Percentiles rank a stretch among this genome's conserved stretches.
Conservation (phyloP, 2,329 filamentous ascomycete genomes). For the Beauveria scarabaeidicola region DNA sequence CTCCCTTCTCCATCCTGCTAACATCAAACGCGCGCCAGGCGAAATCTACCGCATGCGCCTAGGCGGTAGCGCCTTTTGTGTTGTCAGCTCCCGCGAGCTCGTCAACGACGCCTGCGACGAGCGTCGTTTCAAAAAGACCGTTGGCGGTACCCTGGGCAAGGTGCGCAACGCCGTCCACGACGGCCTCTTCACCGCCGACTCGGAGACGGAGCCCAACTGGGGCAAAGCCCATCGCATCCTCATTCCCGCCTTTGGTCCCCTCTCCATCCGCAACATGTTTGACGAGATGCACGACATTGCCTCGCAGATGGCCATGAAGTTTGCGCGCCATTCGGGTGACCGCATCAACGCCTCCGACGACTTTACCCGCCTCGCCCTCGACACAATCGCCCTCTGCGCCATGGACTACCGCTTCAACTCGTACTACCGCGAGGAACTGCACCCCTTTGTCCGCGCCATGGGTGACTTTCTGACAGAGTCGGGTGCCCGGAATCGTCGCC, state of each 20-base stretch:
- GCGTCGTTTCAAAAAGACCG: slow-evolving; percentile 53
- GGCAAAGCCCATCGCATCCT: slow-evolving; percentile 57
- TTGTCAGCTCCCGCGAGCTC: slow-evolving; percentile 45
- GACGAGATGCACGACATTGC: slow-evolving; percentile 61
- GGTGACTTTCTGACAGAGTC: slow-evolving; percentile 51
- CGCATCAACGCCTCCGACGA: slow-evolving; percentile 55
- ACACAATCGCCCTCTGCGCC: slow-evolving; percentile 63
- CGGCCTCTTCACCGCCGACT: slow-evolving; percentile 54
- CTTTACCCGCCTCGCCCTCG: slow-evolving; percentile 64
- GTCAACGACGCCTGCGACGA: slow-evolving; percentile 59
- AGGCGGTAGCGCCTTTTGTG: slow-evolving; percentile 37
- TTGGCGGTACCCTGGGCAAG: slow-evolving; percentile 36
- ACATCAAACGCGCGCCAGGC: slow-evolving; percentile 29
- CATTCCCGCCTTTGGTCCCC: slow-evolving; percentile 61
- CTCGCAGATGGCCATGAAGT: slow-evolving; percentile 57
- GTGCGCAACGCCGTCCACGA: slow-evolving; percentile 54
- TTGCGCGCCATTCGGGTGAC: slow-evolving; percentile 52
- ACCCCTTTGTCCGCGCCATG: slow-evolving; percentile 65
- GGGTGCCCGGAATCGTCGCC: slow-evolving; percentile 40
- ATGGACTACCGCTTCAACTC: slow-evolving; percentile 69
- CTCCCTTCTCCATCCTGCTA: neutral
- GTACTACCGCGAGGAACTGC: slow-evolving; percentile 59
- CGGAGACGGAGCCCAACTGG: slow-evolving; percentile 50
- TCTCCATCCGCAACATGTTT: slow-evolving; percentile 61
- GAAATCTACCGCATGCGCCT: slow-evolving; percentile 52